These are phyloP conservation scores for Orobanche coerulescens DNA, from an alignment of 257 asterid genomes.

Conservation along the genomic window DNA sequence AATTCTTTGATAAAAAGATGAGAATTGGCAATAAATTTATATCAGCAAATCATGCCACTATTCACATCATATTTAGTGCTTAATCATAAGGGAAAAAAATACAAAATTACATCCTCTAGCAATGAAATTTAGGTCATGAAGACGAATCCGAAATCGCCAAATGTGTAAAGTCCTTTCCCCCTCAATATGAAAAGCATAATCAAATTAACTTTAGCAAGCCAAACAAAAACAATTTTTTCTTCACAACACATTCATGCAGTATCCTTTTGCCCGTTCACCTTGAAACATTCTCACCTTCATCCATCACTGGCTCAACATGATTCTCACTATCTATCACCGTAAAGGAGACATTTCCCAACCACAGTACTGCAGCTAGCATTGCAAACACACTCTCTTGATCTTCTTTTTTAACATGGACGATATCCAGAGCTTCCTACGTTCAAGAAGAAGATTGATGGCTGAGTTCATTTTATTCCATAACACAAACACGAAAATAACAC, in stretches of 20 bases:
- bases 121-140: not conserved
- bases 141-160: not conserved
- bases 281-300: conserved; percentile 49
- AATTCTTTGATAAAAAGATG: not conserved
- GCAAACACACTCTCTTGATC: conserved; percentile 78
- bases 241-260: not conserved
- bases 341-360: conserved; percentile 77
- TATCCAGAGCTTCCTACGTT: conserved; percentile 70
- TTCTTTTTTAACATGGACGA: conserved; percentile 66
- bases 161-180: not conserved
- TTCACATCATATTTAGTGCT: not conserved
- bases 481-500: not conserved
- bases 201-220: not conserved
- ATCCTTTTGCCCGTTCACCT: conserved; percentile 12
- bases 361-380: conserved; percentile 78
- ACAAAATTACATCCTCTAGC: not conserved
- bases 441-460: conserved; percentile 12
- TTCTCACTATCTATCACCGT: conserved; percentile 57
- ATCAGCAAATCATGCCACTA: not conserved
- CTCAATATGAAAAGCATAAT: not conserved
- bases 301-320: conserved; percentile 75
- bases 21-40: not conserved
- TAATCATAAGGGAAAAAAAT: not conserved
- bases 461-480: conserved; percentile 5
- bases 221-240: not conserved